Base-by-base conservation (phyloP, 345 rosid genomes). In the Laguncularia racemosa region DNA sequence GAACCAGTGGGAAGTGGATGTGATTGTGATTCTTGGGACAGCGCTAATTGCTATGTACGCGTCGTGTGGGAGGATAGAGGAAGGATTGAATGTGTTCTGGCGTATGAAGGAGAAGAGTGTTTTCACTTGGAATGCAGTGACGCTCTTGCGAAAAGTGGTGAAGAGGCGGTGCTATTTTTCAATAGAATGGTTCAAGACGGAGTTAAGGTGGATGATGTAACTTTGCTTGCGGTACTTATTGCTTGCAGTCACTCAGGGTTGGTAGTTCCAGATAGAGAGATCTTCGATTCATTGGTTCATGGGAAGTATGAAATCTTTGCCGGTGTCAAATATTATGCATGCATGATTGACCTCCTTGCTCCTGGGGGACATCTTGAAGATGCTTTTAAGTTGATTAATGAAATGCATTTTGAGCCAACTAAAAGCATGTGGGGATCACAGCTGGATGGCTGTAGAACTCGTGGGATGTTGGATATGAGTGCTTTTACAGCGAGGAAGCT, bases 181-280 rank as follows among this genome's bases (percentile, higher is more conserved):
- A 14, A 55, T 61, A 62, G 64, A 57, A 84, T 81, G 84, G 65
- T 70, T 56, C 69, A 65, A 57, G 81, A 67, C 64, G 84, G 76
- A 16, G 20, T 66, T 20, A 57, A 60, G 67, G 60, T 58, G 9
- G 82, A 81, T 65, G 77, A 66, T 49, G 77, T 76, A 38, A 78
- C 90, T 51, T 56, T 84, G 58, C 63, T 73, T 12, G 75, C 65
- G 26, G 75, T 84, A 46, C 78, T 81, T 53, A 59, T 62, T 44
- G 78, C 82, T 61, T 84, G 90, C 67, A 73, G 79, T 65, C 81
- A 70, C 58, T 78, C 86, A 10, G 82, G 86, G 14, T 48, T 76
- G 64, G 71, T 76, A 18, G 62, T 72, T 56, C 51, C 46, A 4
- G 84, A 82, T 16, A 54, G 53, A 43, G 56, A 68, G 58, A 72